These are phyloP conservation scores for Didymella lethalis DNA, from an alignment of 2,329 filamentous ascomycete species.

Conservation along the genomic window DNA sequence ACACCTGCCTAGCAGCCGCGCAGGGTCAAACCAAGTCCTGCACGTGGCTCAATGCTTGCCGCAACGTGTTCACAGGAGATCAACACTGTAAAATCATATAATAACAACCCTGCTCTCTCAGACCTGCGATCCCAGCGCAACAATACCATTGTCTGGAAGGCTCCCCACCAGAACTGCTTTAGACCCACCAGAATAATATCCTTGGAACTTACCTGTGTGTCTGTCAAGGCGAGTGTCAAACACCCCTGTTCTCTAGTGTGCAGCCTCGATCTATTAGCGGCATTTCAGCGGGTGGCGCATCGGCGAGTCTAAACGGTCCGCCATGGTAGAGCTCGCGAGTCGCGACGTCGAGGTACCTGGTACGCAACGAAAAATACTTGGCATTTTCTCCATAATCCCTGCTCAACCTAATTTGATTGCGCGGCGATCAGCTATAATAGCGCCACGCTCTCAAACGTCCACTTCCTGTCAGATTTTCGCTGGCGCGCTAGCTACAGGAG, in stretches of 20 bases:
- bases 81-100: background rate
- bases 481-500: slow-evolving; percentile 5
- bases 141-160: slow-evolving; percentile 1
- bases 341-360: slow-evolving; percentile 4
- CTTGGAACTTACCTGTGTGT: background rate
- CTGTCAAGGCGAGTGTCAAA: slow-evolving; percentile 6
- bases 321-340: slow-evolving; percentile 4
- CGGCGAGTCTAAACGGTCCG: slow-evolving; percentile 16
- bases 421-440: slow-evolving; percentile 14
- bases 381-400: slow-evolving; percentile 6
- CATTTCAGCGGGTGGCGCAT: slow-evolving; percentile 8
- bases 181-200: background rate
- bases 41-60: slow-evolving; percentile 7
- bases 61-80: background rate
- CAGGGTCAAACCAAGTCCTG: background rate
- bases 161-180: background rate
- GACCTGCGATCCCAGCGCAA: background rate
- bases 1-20: background rate
- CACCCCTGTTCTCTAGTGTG: slow-evolving; percentile 3
- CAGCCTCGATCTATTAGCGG: background rate
- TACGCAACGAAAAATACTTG: slow-evolving; percentile 4
- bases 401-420: slow-evolving; percentile 6
- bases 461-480: slow-evolving; percentile 16
- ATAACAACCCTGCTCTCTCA: background rate
- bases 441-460: slow-evolving; percentile 15